A percentile compares a stretch with the other conserved stretches of the same genome.
phyloP scores from a whole-genome alignment of 805 yeast species.

The Candida andamanensis region DNA sequence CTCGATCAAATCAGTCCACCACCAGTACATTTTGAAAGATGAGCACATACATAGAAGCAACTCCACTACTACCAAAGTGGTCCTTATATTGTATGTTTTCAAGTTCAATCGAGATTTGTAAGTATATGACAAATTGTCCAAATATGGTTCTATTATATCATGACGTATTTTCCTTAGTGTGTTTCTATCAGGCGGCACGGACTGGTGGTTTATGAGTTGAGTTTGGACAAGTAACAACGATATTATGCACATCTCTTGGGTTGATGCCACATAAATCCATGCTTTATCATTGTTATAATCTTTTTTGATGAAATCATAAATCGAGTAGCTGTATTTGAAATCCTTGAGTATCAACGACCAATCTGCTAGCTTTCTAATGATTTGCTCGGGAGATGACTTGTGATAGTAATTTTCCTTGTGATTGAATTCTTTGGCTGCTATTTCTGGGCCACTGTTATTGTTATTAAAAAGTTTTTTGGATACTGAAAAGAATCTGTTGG shows the following conservation, averaged over 20 bases:
- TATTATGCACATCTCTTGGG: conserved; percentile 84
- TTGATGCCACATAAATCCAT: conserved; percentile 73
- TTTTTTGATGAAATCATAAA: conserved; percentile 75
- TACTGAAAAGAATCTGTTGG: conserved; percentile 67
- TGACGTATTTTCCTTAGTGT: conserved; percentile 44
- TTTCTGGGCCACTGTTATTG: conserved; percentile 9
- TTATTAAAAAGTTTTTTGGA: conserved; percentile 52
- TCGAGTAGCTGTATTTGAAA: conserved; percentile 75
- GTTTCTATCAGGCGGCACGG: conserved; percentile 28
- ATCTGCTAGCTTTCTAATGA: conserved; percentile 80
- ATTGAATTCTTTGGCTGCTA: conserved; percentile 33
- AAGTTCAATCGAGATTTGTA: conserved; percentile 67
- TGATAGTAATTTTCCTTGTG: conserved; percentile 53
- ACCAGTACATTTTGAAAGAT: conserved; percentile 37
- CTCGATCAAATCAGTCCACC: conserved; percentile 43
- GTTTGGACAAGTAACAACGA: conserved; percentile 61
- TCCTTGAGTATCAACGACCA: conserved; percentile 91
- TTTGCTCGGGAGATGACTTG: conserved; percentile 62
- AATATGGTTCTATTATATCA: conserved; percentile 52
- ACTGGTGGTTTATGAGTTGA: conserved; percentile 22
- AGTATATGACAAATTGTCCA: conserved; percentile 72
- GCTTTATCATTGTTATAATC: conserved; percentile 76
- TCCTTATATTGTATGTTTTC: conserved; percentile 65
- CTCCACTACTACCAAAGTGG: conserved; percentile 65
- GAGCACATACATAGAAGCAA: conserved; percentile 50